Evolutionary conservation across 805 yeast genomes (phyloP), one percentile per base, ranked within the genome.

Genomic region (Candida ulmi): DNA sequence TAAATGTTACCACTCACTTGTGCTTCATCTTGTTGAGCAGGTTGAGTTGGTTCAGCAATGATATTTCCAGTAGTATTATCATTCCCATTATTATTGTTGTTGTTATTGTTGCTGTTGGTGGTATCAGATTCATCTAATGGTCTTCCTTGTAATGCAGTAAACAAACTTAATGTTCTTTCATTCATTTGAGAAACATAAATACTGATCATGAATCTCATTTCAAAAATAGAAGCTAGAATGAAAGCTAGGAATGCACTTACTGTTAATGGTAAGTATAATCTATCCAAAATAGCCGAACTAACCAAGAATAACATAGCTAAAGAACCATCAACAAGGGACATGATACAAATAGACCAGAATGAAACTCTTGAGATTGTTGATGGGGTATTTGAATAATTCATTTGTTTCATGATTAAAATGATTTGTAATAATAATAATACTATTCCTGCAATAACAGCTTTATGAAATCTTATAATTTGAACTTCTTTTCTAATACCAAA

Each of bases 321-420:
- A 2, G 84, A 66, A 1, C 91, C 86, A 60, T 88, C 96, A 11
- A 76, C 72, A 33, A 79, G 49, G 42, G 80, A 71, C 61, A 85
- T 77, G 46, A 78, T 67, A 8, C 80, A 75, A 24, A 87, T 63
- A 4, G 88, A 64, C 69, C 77, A 78, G 38, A 84, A 76, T 8
- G 95, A 81, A 8, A 90, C 72, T 38, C 81, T 73, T 4, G 90
- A 78, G 24, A 85, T 71, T 5, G 83, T 78, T 0, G 95, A 86
- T 1, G 96, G 96, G 0, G 96, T 85, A 48, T 72, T 76, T 3
- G 85, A 73, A 25, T 67, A 62, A 41, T 80, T 76, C 77, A 86
- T 82, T 57, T 88, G 96, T 9, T 55, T 56, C 58, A 78, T 57
- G 29, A 73, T 58, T 31, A 60, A 44, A 18, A 60, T 44, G 16